Evolutionary conservation across 169 alveolate species (phyloP).

Genomic region (Eimeria tenella): DNA sequence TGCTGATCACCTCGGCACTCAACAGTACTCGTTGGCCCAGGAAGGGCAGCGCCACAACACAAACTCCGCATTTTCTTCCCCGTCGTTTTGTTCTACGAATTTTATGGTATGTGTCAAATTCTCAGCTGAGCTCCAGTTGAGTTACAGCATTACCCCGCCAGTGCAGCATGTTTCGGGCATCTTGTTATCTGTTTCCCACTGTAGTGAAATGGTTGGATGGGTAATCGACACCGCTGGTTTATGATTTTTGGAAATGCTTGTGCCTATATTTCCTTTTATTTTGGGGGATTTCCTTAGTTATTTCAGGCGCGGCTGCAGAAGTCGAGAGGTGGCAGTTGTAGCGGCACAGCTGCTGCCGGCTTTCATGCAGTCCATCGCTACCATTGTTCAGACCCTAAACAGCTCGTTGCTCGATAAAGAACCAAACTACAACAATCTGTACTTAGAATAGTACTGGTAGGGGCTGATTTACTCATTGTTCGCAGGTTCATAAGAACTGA

Average conservation of each 20-base stretch:
- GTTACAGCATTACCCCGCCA: not conserved
- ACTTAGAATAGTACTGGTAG: too few relatives aligned
- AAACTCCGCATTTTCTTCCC: not conserved
- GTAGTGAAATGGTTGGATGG: not conserved
- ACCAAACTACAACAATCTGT: too few relatives aligned
- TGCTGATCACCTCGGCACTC: slow-evolving; percentile 5
- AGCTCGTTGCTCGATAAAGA: too few relatives aligned
- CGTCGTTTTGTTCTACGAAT: not conserved
- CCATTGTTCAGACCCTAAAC: too few relatives aligned
- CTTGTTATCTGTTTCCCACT: not conserved
- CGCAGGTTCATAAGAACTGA: not conserved
- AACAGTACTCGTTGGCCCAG: not conserved
- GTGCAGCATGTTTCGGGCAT: not conserved
- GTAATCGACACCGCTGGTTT: not conserved
- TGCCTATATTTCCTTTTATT: too few relatives aligned
- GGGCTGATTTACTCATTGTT: not conserved
- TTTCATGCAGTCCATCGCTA: too few relatives aligned
- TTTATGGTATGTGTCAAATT: not conserved
- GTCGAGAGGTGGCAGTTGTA: too few relatives aligned
- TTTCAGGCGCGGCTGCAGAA: too few relatives aligned
- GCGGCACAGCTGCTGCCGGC: too few relatives aligned
- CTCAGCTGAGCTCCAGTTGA: not conserved
- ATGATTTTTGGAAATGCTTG: too few relatives aligned
- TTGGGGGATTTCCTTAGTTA: too few relatives aligned
- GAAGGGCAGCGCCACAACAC: slow-evolving; percentile 25